These are phyloP conservation scores for Davidsoniella eucalypti DNA, from an alignment of 2,329 filamentous ascomycete genomes.

Conservation along the genomic window DNA sequence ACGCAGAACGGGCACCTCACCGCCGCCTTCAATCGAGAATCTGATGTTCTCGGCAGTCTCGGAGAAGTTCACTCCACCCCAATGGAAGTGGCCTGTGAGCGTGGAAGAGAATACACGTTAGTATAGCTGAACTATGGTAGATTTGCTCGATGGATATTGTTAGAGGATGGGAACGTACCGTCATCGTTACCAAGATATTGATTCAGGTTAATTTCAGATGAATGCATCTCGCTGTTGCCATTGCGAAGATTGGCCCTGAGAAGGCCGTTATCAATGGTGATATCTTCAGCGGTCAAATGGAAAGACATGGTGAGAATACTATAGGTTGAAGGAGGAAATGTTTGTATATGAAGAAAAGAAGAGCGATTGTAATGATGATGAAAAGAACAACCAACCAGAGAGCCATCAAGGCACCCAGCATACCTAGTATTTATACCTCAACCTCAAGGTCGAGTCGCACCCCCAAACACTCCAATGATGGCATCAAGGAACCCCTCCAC, in stretches of 20 bases:
- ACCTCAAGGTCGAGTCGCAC: too few relatives aligned
- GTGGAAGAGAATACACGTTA: constrained; percentile 4
- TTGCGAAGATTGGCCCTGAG: constrained; percentile 28
- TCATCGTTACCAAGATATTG: constrained; percentile 36
- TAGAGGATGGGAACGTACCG: constrained; percentile 21
- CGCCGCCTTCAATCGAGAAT: constrained; percentile 34
- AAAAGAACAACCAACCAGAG: too few relatives aligned
- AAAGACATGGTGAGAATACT: constrained; percentile 21
- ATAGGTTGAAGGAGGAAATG: background rate
- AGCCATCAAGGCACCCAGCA: too few relatives aligned
- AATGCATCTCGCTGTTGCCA: constrained; percentile 24
- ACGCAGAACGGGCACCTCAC: constrained; percentile 34
- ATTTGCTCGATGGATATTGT: constrained; percentile 13
- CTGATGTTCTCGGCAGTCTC: constrained; percentile 28
- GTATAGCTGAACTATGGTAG: background rate
- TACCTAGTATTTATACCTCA: too few relatives aligned
- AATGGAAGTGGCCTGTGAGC: constrained; percentile 11
- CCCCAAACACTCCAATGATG: too few relatives aligned
- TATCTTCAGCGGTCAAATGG: constrained; percentile 29
- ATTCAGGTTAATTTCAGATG: constrained; percentile 36
- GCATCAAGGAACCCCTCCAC: too few relatives aligned
- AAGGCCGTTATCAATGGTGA: constrained; percentile 32
- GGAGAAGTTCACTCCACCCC: constrained; percentile 24
- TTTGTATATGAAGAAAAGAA: background rate
- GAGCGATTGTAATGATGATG: background rate